A percentile compares a stretch with the other conserved stretches of the same genome.
Conservation (phyloP, 2,329 filamentous ascomycete genomes). For the Chalaropsis ovoidea region DNA sequence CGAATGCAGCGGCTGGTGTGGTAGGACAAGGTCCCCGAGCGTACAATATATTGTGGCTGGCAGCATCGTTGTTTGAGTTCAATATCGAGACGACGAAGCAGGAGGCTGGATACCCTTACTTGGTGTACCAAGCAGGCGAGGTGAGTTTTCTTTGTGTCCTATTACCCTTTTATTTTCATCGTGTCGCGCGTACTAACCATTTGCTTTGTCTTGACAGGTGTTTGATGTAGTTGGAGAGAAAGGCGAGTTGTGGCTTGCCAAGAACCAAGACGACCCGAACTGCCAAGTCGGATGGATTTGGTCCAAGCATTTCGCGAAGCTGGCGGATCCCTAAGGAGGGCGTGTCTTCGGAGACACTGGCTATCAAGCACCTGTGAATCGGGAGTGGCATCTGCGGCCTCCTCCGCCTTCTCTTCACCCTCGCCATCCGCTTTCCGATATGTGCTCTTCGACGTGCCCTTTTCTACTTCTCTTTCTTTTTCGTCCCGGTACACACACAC, state of each 20-base stretch:
- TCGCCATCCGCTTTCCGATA: neutral
- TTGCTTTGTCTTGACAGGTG: conserved; percentile 41
- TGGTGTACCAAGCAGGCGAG: conserved; percentile 91
- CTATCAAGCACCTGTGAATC: too few species aligned
- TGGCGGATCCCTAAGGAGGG: conserved; percentile 41
- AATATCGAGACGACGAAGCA: conserved; percentile 87
- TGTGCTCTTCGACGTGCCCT: neutral
- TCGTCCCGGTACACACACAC: neutral
- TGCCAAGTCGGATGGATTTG: conserved; percentile 91
- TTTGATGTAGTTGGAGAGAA: conserved; percentile 93
- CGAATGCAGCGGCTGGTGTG: conserved; percentile 10
- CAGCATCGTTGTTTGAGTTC: conserved; percentile 91
- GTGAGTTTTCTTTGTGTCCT: conserved; percentile 37
- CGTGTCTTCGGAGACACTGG: neutral
- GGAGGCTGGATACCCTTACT: conserved; percentile 89
- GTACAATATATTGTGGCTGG: conserved; percentile 75
- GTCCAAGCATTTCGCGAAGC: conserved; percentile 88
- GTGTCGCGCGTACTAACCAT: conserved; percentile 1
- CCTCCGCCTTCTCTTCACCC: neutral
- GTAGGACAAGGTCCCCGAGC: conserved; percentile 31
- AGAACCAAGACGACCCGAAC: conserved; percentile 82
- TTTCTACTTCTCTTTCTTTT: neutral
- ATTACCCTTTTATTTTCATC: neutral
- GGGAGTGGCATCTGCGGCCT: too few species aligned
- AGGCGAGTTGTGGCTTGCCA: conserved; percentile 92